Evolutionary conservation across 2,329 filamentous ascomycete species (phyloP), one percentile per base, ranked within the genome.

Genomic region (Calonectria henricotiae): DNA sequence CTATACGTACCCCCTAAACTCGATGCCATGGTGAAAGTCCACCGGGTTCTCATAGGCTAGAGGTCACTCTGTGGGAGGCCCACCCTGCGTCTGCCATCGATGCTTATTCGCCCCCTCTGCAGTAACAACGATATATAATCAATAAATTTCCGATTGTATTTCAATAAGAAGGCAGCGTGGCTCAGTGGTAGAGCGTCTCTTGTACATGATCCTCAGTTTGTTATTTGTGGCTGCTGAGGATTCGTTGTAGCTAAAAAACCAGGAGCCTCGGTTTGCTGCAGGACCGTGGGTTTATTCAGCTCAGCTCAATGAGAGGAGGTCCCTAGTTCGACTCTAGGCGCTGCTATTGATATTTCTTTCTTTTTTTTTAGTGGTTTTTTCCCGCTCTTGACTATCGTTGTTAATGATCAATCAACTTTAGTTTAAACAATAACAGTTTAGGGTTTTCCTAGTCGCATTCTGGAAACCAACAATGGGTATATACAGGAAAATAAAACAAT

Each of bases 251-350:
- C 47, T 32, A 11, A 11, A 5, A 17, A 30, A 4, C 17, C 1
- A 17, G 25, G 11, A 2, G 17, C 11, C 25, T 20, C 4, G 15
- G 15, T 25, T 30, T 20, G 35, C 55, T 61, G 55, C 39, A 61
- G 55, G 37, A 32, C 23, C 17, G 4, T 7, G 8, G 25, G 2
- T 12, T 13, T 30, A 8, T 2, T 9, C 1, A 6, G 25, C 2
- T 11, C 2, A 23, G 51, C 8, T n/a, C 11, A 55, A 69, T 69
- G 54, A 30, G 27, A 46, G 55, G 82, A 79, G 82, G 80, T 83
- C 82, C 80, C 82, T 83, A 82, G 82, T 84, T 84, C 82, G 82
- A 84, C 79, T 81, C 83, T 83, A 83, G 82, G 81, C 78, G 78
- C 81, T 80, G 80, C 81, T 82, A 84, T 30, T 7, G 27, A 30